Evolutionary conservation across 1,139 yeast genomes (phyloP).

Genomic region (Wickerhamiella pararugosa): DNA sequence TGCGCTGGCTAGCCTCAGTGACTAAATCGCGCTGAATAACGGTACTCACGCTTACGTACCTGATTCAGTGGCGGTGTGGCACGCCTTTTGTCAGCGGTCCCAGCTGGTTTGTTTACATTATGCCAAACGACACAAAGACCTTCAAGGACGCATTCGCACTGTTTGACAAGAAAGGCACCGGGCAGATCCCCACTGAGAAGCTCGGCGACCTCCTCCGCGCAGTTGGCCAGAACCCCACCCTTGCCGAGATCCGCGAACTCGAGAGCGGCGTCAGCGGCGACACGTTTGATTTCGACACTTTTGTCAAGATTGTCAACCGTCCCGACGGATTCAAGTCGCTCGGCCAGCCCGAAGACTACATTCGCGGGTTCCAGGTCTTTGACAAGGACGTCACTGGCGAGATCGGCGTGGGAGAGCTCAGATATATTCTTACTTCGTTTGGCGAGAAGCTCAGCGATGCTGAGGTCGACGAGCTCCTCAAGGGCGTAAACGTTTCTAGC

Average conservation of each 20-base stretch:
- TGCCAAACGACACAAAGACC: slow-evolving; percentile 33
- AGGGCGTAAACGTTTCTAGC: slow-evolving; percentile 85
- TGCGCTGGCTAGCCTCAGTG: too few species aligned
- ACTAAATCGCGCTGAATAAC: too few species aligned
- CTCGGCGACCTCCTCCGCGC: slow-evolving; percentile 92
- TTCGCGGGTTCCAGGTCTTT: slow-evolving; percentile 94
- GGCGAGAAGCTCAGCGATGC: slow-evolving; percentile 83
- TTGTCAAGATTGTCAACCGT: slow-evolving; percentile 63
- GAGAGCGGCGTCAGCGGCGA: slow-evolving; percentile 33
- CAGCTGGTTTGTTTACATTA: too few species aligned
- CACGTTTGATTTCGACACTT: slow-evolving; percentile 50
- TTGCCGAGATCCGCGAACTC: slow-evolving; percentile 69
- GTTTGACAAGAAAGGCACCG: slow-evolving; percentile 93
- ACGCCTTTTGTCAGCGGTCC: too few species aligned
- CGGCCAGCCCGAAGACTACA: slow-evolving; percentile 92
- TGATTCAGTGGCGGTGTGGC: too few species aligned
- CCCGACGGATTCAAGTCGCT: slow-evolving; percentile 68
- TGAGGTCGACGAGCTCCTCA: slow-evolving; percentile 90
- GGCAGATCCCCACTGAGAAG: slow-evolving; percentile 74
- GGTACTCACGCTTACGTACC: too few species aligned
- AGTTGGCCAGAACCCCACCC: slow-evolving; percentile 95
- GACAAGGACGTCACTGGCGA: slow-evolving; percentile 93
- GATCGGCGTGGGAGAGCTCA: slow-evolving; percentile 92
- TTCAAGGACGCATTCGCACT: slow-evolving; percentile 95
- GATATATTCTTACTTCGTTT: slow-evolving; percentile 82